Percentiles rank a stretch among this genome's conserved stretches.
Evolutionary conservation across 164 flowering plant species (phyloP).

Genomic region (Cinnamomum chago): DNA sequence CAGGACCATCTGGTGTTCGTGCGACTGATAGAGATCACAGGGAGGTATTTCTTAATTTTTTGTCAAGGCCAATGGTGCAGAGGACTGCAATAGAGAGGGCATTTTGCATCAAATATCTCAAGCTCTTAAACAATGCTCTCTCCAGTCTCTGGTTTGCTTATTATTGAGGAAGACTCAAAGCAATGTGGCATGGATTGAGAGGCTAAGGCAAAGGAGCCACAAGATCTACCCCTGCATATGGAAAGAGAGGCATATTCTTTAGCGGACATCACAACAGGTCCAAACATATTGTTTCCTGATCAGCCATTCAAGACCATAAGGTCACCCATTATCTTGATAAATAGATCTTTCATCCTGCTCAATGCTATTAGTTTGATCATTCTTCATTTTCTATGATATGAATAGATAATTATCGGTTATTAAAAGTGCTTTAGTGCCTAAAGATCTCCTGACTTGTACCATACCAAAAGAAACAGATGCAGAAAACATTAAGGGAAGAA

Average conservation of each 20-base stretch:
- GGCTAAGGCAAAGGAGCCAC: not conserved
- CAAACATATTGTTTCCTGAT: not conserved
- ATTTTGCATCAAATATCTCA: too few relatives aligned
- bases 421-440: not conserved
- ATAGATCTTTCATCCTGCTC: not conserved
- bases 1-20: too few relatives aligned
- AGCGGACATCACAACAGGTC: not conserved
- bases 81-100: too few relatives aligned
- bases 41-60: too few relatives aligned
- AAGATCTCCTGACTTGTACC: not conserved
- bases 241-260: not conserved
- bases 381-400: not conserved
- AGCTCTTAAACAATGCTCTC: too few relatives aligned
- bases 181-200: not conserved
- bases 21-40: too few relatives aligned
- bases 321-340: not conserved
- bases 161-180: too few relatives aligned
- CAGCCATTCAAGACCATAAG: not conserved
- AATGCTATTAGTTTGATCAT: not conserved
- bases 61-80: too few relatives aligned
- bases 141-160: too few relatives aligned
- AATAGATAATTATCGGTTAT: not conserved
- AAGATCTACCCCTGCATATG: not conserved
- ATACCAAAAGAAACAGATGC: not conserved
- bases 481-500: slow-evolving; percentile 1